These are phyloP conservation scores for Triticum urartu DNA, from an alignment of 176 grass and related monocot species.

Conservation along the genomic window DNA sequence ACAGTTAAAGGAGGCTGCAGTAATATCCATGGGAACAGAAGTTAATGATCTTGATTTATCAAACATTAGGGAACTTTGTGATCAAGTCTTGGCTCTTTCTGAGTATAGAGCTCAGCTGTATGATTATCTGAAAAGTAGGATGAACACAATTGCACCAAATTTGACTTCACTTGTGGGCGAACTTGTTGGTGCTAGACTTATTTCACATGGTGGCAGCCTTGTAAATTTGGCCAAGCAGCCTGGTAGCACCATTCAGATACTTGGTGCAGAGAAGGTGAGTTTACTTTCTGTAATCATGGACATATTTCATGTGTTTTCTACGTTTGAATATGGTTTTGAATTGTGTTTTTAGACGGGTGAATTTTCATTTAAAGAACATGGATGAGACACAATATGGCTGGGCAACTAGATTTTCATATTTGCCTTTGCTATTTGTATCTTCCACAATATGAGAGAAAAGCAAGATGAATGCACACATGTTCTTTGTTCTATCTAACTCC, in stretches of 20 bases:
- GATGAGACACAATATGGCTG: no score
- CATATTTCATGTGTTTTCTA: no score
- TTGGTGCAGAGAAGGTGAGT: conserved; percentile 72
- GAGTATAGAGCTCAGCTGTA: conserved; percentile 89
- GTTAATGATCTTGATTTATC: conserved; percentile 60
- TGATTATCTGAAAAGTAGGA: conserved; percentile 78
- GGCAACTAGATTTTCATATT: no score
- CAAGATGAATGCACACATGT: no score
- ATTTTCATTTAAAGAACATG: no score
- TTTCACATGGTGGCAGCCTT: conserved; percentile 84
- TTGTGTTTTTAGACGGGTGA: no score
- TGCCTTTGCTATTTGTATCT: no score
- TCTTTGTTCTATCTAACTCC: no score
- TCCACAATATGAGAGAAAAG: no score
- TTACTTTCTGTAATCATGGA: no score
- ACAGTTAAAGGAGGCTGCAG: no score
- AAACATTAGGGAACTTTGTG: conserved; percentile 79
- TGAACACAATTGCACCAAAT: conserved; percentile 91
- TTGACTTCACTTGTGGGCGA: conserved; percentile 58
- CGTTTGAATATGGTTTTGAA: no score
- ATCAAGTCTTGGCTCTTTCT: conserved; percentile 87
- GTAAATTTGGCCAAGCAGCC: conserved; percentile 90
- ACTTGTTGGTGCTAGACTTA: conserved; percentile 82
- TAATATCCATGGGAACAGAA: conserved; percentile 64
- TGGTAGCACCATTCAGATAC: conserved; percentile 91